Base-by-base conservation (phyloP, 345 rosid genomes). In the Isatis tinctoria region DNA sequence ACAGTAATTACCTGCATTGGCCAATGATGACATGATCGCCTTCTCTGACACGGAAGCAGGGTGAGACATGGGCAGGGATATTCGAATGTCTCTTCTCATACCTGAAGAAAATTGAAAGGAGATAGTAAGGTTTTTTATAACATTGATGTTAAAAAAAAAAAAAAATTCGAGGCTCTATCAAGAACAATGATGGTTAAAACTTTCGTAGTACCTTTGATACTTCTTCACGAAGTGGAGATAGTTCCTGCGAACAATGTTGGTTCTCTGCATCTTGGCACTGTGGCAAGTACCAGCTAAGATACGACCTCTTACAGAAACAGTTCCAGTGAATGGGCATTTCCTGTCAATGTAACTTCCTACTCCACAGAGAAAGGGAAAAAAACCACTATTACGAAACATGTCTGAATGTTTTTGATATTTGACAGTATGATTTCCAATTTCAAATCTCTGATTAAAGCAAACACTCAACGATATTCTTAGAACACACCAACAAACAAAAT, bases 311-410 rank as follows among this genome's bases (percentile, higher is more conserved):
- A 93, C 77, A 8, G 98, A 93, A 43, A 91, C 98, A 51, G 74
- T 85, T 69, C 98, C 96, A 17, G 97, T 85, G 80, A 93, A 93
- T 1, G 98, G 98, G 60, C 98, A 91, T 79, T 91, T 93, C 84
- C 76, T 89, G 40, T 93, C 98, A 44, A 93, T 91, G 80, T 85
- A 93, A 22, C 85, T 79, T 48, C 98, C 96, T 93, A 66, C 28
- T 49, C 14, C 67, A 58, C 13, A 43, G n/a, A n/a, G n/a, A n/a
- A n/a, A n/a, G n/a, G n/a, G 0, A 7, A 8, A 14, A 1, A 10
- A 72, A 11, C n/a, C 32, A 36, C 16, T 7, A 14, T 26, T 8
- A 44, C 26, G 13, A 49, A 61, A 30, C 52, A 47, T 16, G 49
- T 13, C 16, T 8, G 0, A 36, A 47, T 16, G 12, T 1, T 58